Evolutionary conservation across 1,284 basidiomycete genomes (phyloP).

Genomic region (Mycena sp.): DNA sequence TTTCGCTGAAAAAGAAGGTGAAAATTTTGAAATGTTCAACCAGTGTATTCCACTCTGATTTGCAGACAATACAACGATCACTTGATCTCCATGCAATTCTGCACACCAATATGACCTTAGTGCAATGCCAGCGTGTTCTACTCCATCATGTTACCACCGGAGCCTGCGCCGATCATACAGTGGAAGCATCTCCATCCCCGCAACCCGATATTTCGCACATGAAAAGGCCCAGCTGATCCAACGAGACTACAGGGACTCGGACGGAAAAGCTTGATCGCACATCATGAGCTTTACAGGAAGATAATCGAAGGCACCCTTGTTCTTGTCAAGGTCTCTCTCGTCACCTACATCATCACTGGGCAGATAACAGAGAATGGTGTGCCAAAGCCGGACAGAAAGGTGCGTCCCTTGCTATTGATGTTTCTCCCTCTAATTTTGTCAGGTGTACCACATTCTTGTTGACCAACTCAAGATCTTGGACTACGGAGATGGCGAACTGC

Average conservation of each 20-base stretch:
- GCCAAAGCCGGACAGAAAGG: background rate
- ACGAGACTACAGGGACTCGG: background rate
- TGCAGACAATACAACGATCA: no score
- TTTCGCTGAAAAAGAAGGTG: no score
- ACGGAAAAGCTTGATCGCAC: background rate
- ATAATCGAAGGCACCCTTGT: background rate
- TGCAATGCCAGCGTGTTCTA: no score
- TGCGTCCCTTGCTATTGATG: background rate
- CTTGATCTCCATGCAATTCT: background rate
- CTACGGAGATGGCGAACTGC: background rate
- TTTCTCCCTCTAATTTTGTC: background rate
- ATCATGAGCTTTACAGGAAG: no score
- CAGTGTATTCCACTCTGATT: no score
- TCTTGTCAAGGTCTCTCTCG: background rate
- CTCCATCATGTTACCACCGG: no score
- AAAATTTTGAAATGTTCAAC: no score
- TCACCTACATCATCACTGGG: background rate
- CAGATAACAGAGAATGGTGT: background rate
- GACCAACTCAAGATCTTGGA: background rate
- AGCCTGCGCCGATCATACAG: background rate
- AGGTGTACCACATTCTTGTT: background rate
- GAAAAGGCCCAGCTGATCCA: background rate
- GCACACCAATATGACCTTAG: background rate
- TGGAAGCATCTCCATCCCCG: conserved; percentile 7
- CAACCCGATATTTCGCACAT: background rate